phyloP scores from a whole-genome alignment of 176 grass and related monocot genomes.

The Ensete glaucum region DNA sequence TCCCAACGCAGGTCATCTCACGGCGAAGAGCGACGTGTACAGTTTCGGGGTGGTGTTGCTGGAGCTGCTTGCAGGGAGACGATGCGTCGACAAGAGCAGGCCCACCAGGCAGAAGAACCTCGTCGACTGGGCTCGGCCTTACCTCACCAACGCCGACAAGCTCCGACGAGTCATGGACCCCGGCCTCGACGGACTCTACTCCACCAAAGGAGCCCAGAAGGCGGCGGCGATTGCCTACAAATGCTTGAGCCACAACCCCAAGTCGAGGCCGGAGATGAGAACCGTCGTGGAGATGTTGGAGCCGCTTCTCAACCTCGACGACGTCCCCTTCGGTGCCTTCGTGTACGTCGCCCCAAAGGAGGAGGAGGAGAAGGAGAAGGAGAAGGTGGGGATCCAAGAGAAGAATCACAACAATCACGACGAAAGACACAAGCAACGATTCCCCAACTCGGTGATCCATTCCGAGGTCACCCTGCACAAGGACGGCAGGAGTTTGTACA shows the following conservation, averaged over 20 bases:
- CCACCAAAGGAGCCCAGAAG: constrained; percentile 38
- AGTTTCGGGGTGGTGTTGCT: constrained; percentile 91
- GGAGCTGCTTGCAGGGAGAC: constrained; percentile 60
- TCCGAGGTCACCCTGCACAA: constrained; percentile 41
- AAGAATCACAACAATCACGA: constrained; percentile 21
- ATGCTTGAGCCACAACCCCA: constrained; percentile 67
- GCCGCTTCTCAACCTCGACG: constrained; percentile 57
- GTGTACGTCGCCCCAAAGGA: constrained; percentile 38
- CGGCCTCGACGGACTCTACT: constrained; percentile 47
- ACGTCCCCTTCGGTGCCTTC: constrained; percentile 53
- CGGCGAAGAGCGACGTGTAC: constrained; percentile 82
- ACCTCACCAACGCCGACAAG: constrained; percentile 51
- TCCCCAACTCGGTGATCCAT: constrained; percentile 52
- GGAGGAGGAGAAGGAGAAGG: constrained; percentile 4
- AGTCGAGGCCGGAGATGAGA: constrained; percentile 50
- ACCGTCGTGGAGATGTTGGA: constrained; percentile 69
- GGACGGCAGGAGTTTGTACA: constrained; percentile 29
- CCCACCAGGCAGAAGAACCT: constrained; percentile 61
- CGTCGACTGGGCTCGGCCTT: constrained; percentile 70
- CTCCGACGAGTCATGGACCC: constrained; percentile 77
- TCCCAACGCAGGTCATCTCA: constrained; percentile 19
- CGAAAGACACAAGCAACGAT: constrained; percentile 31
- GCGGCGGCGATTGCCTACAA: constrained; percentile 52
- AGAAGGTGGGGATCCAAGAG: background rate
- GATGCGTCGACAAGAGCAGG: constrained; percentile 51